Conservation (phyloP, 2,329 filamentous ascomycete species). For the Aspergillus sp. region DNA sequence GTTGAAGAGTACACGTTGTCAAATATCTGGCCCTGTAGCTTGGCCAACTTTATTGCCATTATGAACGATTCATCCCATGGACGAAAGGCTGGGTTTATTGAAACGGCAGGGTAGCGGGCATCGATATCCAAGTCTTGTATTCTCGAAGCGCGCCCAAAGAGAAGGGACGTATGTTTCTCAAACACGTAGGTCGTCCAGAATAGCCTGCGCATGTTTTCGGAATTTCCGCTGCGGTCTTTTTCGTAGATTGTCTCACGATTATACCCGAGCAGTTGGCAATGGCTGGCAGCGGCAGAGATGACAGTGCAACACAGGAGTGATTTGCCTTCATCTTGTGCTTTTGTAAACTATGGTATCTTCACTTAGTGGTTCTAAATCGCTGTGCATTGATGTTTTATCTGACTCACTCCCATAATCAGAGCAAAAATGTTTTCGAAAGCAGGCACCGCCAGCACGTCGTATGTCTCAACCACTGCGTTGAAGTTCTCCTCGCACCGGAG, state of each 20-base stretch:
- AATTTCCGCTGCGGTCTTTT: conserved; percentile 1
- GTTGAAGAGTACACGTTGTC: conserved; percentile 7
- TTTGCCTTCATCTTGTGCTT: conserved; percentile 15
- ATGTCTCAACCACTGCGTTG: conserved; percentile 14
- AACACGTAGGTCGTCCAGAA: conserved; percentile 18
- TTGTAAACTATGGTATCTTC: conserved; percentile 7
- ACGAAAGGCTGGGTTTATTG: conserved; percentile 3
- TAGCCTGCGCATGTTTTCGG: conserved; percentile 11
- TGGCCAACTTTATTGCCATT: conserved; percentile 7
- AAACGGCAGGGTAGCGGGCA: conserved; percentile 2
- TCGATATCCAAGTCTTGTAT: conserved; percentile 19
- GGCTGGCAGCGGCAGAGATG: conserved; percentile 12
- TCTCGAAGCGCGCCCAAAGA: conserved; percentile 12
- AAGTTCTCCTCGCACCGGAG: conserved; percentile 10
- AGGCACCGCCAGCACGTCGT: conserved; percentile 18
- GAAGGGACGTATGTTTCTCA: conserved; percentile 13
- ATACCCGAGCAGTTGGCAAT: conserved; percentile 17
- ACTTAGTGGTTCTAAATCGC: not conserved
- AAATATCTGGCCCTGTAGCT: conserved; percentile 10
- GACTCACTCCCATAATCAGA: conserved; percentile 17
- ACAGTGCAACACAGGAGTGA: conserved; percentile 11
- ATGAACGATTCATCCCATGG: conserved; percentile 12
- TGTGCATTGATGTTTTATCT: too few relatives aligned
- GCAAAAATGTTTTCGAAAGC: conserved; percentile 19
- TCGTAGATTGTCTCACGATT: conserved; percentile 12